Evolutionary conservation across 2,329 filamentous ascomycete genomes (phyloP), one percentile per base, ranked within the genome.

Genomic region (Colletotrichum sp.): DNA sequence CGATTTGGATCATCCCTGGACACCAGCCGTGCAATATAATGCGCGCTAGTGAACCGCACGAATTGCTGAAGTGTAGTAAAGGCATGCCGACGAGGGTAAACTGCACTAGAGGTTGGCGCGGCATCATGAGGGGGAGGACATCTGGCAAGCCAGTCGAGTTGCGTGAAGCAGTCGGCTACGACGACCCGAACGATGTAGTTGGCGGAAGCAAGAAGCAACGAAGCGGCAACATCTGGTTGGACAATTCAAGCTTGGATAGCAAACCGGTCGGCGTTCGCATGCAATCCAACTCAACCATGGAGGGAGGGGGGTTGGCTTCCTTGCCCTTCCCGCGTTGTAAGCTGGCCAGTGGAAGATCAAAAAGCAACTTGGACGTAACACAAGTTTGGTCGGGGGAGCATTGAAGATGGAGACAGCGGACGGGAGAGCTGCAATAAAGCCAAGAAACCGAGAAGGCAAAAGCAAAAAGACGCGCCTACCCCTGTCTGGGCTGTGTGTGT

Each of bases 1-100:
- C 30, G 55, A 65, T 72, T 72, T 55, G 71, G 71, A 72, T 21
- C 64, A 69, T 63, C 64, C 69, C 34, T 72, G 62, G 62, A 34
- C 49, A 13, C 24, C 13, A 63, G 16, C 26, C 24, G 21, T 32
- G 44, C 32, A 21, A 44, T 67, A 44, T 30, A 18, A 44, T 67
- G 32, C 62, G 21, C 59, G 69, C 69, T 57, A 60, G 69, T 39
- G 59, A 30, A 18, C 15, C 24, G 63, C 52, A 72, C 49, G 60
- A 7, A 63, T 52, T 36, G 36, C 68, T 28, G n/a, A 34, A 26
- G 24, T 28, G 12, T 39, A 16, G 44, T 21, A 18, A 67, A 16
- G 49, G 12, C 36, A n/a, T 30, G 62, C 49, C 8, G 32, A 34
- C 13, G 62, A 72, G 7, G 49, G 6, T 49, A 72, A 67, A 15